These are phyloP conservation scores for Cystobasidium sp. DNA, from an alignment of 1,284 basidiomycete genomes.

Conservation along the genomic window DNA sequence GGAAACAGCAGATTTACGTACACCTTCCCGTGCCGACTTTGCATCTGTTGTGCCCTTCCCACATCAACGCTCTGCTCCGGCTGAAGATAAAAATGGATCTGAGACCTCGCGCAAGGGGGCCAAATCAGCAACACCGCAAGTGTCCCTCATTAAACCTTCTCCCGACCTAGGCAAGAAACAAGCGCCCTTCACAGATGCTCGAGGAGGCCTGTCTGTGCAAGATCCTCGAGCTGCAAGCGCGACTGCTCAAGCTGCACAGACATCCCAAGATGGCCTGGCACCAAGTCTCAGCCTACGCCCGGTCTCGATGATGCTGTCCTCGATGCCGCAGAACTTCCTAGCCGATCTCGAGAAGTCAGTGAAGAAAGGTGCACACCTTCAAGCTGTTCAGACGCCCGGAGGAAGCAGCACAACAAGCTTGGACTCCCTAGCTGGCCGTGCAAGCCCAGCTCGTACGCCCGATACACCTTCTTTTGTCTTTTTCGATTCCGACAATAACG, in stretches of 20 bases:
- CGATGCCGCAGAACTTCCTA: slow-evolving; percentile 35
- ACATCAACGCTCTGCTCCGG: slow-evolving; percentile 5
- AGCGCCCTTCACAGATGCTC: neutral
- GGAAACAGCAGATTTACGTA: neutral
- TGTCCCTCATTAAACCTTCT: slow-evolving; percentile 28
- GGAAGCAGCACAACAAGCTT: neutral
- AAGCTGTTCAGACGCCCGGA: slow-evolving; percentile 15
- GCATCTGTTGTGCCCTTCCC: slow-evolving; percentile 26
- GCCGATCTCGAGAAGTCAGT: slow-evolving; percentile 23
- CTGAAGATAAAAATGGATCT: neutral
- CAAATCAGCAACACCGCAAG: slow-evolving; percentile 20
- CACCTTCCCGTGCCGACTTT: slow-evolving; percentile 1
- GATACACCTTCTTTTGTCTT: slow-evolving; percentile 41
- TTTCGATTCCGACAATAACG: slow-evolving; percentile 29
- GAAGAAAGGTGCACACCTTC: slow-evolving; percentile 17
- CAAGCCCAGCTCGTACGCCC: slow-evolving; percentile 32
- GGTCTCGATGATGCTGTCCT: slow-evolving; percentile 44
- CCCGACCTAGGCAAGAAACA: slow-evolving; percentile 24
- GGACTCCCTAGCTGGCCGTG: neutral
- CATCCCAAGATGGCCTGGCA: slow-evolving; percentile 11
- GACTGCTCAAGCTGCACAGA: neutral
- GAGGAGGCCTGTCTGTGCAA: slow-evolving; percentile 19
- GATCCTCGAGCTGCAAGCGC: slow-evolving; percentile 7
- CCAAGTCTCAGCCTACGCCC: slow-evolving; percentile 43
- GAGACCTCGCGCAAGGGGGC: slow-evolving; percentile 5